These are phyloP conservation scores for Pichia phayaonensis DNA, from an alignment of 805 yeast genomes.

Conservation along the genomic window DNA sequence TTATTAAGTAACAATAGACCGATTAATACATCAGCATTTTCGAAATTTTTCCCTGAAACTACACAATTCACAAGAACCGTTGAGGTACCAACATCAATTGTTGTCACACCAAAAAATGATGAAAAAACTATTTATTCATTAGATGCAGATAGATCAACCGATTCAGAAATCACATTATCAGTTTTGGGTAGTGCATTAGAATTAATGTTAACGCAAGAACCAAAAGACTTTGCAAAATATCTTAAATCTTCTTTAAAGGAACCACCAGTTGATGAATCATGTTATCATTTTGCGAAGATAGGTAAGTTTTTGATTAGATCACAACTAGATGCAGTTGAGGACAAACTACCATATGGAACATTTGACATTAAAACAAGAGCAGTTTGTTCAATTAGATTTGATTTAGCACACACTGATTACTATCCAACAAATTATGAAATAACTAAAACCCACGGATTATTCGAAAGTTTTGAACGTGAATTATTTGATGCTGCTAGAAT, in stretches of 20 bases:
- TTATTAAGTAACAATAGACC: constrained; percentile 56
- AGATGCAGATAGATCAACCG: constrained; percentile 62
- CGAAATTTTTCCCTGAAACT: constrained; percentile 35
- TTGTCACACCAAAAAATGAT: constrained; percentile 39
- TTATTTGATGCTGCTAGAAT: constrained; percentile 65
- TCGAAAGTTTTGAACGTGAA: constrained; percentile 81
- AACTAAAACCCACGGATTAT: constrained; percentile 49
- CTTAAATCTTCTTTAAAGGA: constrained; percentile 12
- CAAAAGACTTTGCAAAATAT: constrained; percentile 40
- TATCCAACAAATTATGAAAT: constrained; percentile 65
- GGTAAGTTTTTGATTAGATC: constrained; percentile 78
- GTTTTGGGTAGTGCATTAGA: constrained; percentile 77
- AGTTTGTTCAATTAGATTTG: constrained; percentile 77
- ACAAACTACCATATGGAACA: constrained; percentile 74
- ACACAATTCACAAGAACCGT: constrained; percentile 36
- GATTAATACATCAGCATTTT: constrained; percentile 38
- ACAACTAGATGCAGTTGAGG: constrained; percentile 79
- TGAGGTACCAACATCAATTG: constrained; percentile 45
- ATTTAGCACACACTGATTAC: constrained; percentile 45
- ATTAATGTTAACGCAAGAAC: constrained; percentile 56
- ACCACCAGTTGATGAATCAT: constrained; percentile 9
- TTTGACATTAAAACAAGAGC: constrained; percentile 93
- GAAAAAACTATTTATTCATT: constrained; percentile 42
- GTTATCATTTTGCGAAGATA: constrained; percentile 65
- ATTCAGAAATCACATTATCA: constrained; percentile 60